Evolutionary conservation across 2,329 filamentous ascomycete species (phyloP), one percentile per base, ranked within the genome.

Genomic region (Colletotrichum sp.): DNA sequence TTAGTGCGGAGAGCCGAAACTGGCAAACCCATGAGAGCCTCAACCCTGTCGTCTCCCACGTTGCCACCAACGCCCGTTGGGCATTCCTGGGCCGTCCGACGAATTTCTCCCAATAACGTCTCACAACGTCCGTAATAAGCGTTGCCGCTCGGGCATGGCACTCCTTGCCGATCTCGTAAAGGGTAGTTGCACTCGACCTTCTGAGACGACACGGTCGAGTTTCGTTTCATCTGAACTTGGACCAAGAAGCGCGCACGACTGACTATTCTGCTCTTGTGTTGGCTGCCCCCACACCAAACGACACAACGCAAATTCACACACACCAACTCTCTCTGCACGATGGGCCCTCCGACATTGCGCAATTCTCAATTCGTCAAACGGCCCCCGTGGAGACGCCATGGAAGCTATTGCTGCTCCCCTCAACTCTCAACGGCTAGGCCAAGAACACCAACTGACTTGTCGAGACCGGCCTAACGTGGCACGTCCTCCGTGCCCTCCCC

Each of bases 201-300:
- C 70, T 69, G 74, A 69, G 74, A 76, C 74, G 74, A 64, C 28
- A 60, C 59, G 57, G 44, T 28, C 59, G 71, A 68, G 70, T 76
- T 73, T 74, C 57, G 74, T 76, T 76, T 76, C 74, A 76, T 73
- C 70, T 65, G 64, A 76, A 69, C 36, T 68, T 9, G 44, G 34
- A 36, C 26, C n/a, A 52, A 52, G 34, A n/a, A 69, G 39, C 34
- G 44, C 57, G 34, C 44, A 74, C 64, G 24, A 30, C 44, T 21
- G 28, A 59, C 32, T 57, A 24, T 44, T 49, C 21, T 52, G 44
- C n/a, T 52, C 30, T n/a, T 28, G 34, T 49, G 24, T 15, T 63
- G 28, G 26, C 30, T 52, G 10, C 68, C 68, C 64, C 62, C 24
- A 60, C 32, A 65, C n/a, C 59, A 36, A 52, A 57, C 49, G 55